Percentiles rank a stretch among this genome's conserved stretches.
Evolutionary conservation across 192 early-diverging fungal genomes (phyloP).

Genomic region (Coemansia sp.): DNA sequence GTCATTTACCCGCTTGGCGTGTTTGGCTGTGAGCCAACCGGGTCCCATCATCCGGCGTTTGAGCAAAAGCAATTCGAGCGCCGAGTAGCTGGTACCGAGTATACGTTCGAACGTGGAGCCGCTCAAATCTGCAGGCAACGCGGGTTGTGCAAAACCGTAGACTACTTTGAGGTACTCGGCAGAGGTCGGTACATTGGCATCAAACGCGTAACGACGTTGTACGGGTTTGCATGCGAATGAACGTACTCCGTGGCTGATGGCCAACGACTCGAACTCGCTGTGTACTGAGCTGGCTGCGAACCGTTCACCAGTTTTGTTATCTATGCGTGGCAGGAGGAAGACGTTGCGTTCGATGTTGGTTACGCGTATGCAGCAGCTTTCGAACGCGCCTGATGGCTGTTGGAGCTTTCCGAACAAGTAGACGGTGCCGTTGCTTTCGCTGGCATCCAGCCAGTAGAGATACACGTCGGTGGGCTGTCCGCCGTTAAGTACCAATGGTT

Average conservation of each 20-base stretch:
- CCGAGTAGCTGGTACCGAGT: constrained; percentile 84
- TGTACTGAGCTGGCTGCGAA: constrained; percentile 61
- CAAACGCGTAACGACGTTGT: constrained; percentile 89
- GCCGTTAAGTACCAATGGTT: neutral
- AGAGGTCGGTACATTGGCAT: constrained; percentile 75
- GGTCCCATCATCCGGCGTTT: constrained; percentile 97
- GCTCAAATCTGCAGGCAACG: constrained; percentile 56
- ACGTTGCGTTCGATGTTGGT: constrained; percentile 81
- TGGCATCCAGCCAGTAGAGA: constrained; percentile 93
- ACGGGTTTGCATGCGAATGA: constrained; percentile 64
- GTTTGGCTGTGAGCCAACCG: constrained; percentile 79
- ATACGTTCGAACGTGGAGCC: constrained; percentile 78
- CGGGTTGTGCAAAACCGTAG: constrained; percentile 69
- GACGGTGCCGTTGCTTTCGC: constrained; percentile 75
- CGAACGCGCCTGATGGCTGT: constrained; percentile 9
- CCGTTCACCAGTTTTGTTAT: constrained; percentile 49
- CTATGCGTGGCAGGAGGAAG: constrained; percentile 82
- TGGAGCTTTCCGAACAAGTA: constrained; percentile 92
- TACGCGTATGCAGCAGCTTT: constrained; percentile 83
- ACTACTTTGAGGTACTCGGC: constrained; percentile 85
- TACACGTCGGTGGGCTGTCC: constrained; percentile 28
- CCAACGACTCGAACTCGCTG: constrained; percentile 69
- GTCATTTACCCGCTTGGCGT: constrained; percentile 45
- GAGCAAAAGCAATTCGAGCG: constrained; percentile 91
- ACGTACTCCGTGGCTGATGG: constrained; percentile 58